Evolutionary conservation across 2,329 filamentous ascomycete species (phyloP), one percentile per base, ranked within the genome.

Genomic region (Capronia coronata): DNA sequence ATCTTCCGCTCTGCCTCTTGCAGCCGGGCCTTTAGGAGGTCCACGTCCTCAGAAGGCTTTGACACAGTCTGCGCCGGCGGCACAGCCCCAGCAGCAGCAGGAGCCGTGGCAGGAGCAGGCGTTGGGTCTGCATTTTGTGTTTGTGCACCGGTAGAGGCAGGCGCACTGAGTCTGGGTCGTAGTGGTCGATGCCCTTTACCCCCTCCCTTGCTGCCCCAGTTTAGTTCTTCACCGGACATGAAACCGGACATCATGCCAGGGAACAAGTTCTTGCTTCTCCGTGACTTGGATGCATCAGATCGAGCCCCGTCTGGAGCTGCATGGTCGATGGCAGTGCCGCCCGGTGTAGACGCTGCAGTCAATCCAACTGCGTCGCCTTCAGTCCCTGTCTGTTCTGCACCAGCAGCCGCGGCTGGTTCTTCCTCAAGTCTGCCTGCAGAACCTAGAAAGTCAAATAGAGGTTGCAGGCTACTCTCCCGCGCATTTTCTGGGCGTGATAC

Each of bases 401-500:
- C n/a, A 38, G 14, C 29, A 19, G 11, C 13, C 8, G 16, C 29
- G 13, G 41, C 11, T 18, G n/a, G 27, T 19, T 51, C 44, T 9
- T 42, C 39, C 8, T 50, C 47, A 8, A 48, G n/a, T 23, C 51
- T 38, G 27, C 43, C 44, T 3, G 52, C 41, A 14, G 56, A 55
- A 10, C 51, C 57, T 25, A 59, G 51, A 41, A 59, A 59, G 34
- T 58, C 49, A 21, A 59, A 52, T 8, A 59, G 43, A 9, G 57
- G 57, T 40, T 55, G 52, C 29, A 59, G 18, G 19, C 48, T 52
- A 32, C 43, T 41, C 3, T 51, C 48, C 27, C 43, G 38, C 2
- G 29, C 23, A 30, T 19, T 29, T 14, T 35, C 32, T 46, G 50
- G n/a, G 8, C 35, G 34, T 4, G 47, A 34, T 21, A 21, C 29